Evolutionary conservation across 1,284 basidiomycete genomes (phyloP).

Genomic region (Afroboletus lepidellus): DNA sequence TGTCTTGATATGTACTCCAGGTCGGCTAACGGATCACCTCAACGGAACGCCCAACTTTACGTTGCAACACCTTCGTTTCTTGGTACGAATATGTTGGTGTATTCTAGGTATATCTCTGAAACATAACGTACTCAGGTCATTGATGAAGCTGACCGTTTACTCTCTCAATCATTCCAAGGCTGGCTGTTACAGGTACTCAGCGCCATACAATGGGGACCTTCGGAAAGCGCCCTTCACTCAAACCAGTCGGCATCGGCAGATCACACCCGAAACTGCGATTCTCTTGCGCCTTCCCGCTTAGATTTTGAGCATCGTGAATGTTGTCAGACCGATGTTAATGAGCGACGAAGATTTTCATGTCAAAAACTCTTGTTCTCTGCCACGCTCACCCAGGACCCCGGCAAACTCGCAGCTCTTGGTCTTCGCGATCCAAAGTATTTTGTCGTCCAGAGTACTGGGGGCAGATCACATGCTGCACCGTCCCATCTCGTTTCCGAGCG

Average conservation of each 20-base stretch:
- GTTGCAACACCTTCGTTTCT: constrained; percentile 89
- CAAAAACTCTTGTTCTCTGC: constrained; percentile 98
- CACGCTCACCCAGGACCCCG: constrained; percentile 91
- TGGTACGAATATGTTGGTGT: constrained; percentile 46
- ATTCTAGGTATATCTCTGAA: constrained; percentile 4
- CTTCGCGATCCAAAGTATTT: constrained; percentile 87
- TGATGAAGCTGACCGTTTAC: constrained; percentile 94
- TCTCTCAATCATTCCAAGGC: constrained; percentile 94
- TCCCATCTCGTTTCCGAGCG: constrained; percentile 65
- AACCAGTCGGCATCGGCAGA: constrained; percentile 4
- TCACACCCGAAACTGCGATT: constrained; percentile 43
- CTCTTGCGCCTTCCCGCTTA: constrained; percentile 58
- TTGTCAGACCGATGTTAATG: constrained; percentile 50
- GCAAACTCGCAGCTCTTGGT: constrained; percentile 83
- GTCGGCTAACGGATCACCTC: constrained; percentile 92
- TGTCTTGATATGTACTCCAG: constrained; percentile 94
- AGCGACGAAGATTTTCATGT: constrained; percentile 64
- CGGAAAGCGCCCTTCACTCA: constrained; percentile 5
- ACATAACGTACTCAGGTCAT: constrained; percentile 63
- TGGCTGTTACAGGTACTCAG: constrained; percentile 84
- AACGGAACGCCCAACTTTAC: constrained; percentile 87
- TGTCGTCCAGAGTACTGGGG: constrained; percentile 63
- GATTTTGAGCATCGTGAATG: constrained; percentile 44
- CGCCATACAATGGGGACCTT: constrained; percentile 57
- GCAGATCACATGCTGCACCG: constrained; percentile 37